Conservation (phyloP, 2,329 filamentous ascomycete genomes). For the Penicillium janthinellum region DNA sequence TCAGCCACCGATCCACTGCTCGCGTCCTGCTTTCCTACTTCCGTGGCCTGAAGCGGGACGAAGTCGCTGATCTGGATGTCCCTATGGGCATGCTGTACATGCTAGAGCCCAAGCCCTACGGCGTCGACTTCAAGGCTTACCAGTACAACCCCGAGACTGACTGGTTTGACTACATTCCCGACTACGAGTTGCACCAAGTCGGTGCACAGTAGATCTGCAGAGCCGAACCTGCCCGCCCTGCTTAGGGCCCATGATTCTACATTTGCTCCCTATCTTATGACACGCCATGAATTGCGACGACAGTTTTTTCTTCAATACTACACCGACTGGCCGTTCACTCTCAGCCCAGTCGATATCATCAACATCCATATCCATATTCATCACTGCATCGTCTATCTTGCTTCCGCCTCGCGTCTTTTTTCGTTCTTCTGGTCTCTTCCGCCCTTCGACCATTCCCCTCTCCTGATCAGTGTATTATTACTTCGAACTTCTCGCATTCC, state of each 20-base stretch:
- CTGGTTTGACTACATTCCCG: conserved; percentile 83
- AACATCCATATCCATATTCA: conserved; percentile 4
- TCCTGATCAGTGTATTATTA: not conserved
- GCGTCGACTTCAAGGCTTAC: conserved; percentile 95
- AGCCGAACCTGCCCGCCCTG: not conserved
- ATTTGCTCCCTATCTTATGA: conserved; percentile 8
- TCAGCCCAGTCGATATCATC: not conserved
- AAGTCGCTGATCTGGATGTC: conserved; percentile 92
- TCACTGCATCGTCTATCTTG: conserved; percentile 2
- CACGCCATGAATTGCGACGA: conserved; percentile 22
- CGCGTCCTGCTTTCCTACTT: conserved; percentile 95
- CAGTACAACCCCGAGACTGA: conserved; percentile 76
- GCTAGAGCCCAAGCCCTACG: conserved; percentile 96
- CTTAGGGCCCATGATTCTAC: not conserved
- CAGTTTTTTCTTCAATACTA: conserved; percentile 4
- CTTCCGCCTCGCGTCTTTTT: not conserved
- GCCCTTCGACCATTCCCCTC: not conserved
- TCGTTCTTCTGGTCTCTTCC: not conserved
- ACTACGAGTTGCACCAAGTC: conserved; percentile 69
- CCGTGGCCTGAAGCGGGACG: conserved; percentile 83
- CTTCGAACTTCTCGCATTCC: not conserved
- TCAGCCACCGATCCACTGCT: conserved; percentile 89
- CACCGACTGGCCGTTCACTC: not conserved
- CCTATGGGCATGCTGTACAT: conserved; percentile 92
- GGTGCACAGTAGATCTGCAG: conserved; percentile 14